Evolutionary conservation across 306 rosid species (phyloP).

Genomic region (Vicia faba): DNA sequence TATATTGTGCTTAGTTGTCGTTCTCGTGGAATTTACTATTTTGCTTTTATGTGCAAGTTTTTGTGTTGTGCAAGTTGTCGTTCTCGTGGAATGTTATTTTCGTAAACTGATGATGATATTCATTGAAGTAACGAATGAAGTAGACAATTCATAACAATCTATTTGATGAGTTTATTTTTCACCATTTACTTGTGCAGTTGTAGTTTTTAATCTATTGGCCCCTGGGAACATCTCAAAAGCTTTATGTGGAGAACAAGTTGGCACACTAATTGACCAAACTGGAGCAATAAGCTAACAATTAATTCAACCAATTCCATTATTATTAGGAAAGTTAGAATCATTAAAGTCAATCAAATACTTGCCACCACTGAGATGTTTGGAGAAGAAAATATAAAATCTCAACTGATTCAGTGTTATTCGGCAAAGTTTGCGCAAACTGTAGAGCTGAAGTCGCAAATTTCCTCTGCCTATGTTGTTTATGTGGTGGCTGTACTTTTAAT

Average conservation of each 20-base stretch:
- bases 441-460: slow-evolving; percentile 36
- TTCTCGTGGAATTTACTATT: slow-evolving; percentile 25
- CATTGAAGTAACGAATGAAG: slow-evolving; percentile 18
- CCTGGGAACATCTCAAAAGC: slow-evolving; percentile 77
- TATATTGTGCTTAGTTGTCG: slow-evolving; percentile 6
- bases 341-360: slow-evolving; percentile 19
- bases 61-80: slow-evolving; percentile 11
- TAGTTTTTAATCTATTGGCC: slow-evolving; percentile 63
- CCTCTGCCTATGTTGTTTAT: slow-evolving; percentile 12
- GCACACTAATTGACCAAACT: slow-evolving; percentile 62
- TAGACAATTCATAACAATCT: slow-evolving; percentile 14
- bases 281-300: slow-evolving; percentile 57
- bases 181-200: slow-evolving; percentile 48
- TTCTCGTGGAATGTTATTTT: slow-evolving; percentile 31
- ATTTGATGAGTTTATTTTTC: slow-evolving; percentile 7
- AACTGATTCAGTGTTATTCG: slow-evolving; percentile 9
- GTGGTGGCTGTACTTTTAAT: slow-evolving; percentile 35
- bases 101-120: background rate
- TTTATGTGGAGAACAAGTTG: slow-evolving; percentile 70
- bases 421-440: slow-evolving; percentile 25
- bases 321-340: slow-evolving; percentile 27
- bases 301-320: slow-evolving; percentile 36
- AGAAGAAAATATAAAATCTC: slow-evolving; percentile 31
- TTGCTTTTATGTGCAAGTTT: slow-evolving; percentile 24
- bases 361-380: slow-evolving; percentile 28